These are phyloP conservation scores for Pseudoturritis turrita DNA, from an alignment of 345 rosid species.

Conservation along the genomic window DNA sequence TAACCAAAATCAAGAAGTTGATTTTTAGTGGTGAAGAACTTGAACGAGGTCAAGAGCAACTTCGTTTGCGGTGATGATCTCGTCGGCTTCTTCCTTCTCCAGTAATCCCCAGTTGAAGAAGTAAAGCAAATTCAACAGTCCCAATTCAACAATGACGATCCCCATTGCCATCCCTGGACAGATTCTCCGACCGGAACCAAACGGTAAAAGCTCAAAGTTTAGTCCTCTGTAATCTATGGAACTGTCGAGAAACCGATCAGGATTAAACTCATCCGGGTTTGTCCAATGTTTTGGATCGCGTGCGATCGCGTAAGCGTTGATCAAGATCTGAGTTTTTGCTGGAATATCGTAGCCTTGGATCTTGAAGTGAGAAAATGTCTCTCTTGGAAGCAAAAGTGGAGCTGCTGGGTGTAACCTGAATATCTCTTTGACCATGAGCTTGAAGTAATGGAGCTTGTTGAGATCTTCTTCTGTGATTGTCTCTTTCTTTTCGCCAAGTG, in stretches of 20 bases:
- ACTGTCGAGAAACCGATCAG: slow-evolving; percentile 11
- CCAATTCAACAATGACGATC: not conserved
- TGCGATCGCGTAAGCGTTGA: slow-evolving; percentile 47
- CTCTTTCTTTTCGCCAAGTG: slow-evolving; percentile 10
- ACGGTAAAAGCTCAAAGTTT: slow-evolving; percentile 22
- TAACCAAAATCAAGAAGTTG: too few species aligned
- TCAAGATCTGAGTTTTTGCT: slow-evolving; percentile 29
- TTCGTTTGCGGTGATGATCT: not conserved
- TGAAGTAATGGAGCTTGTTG: slow-evolving; percentile 36
- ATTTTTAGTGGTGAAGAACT: slow-evolving; percentile 6
- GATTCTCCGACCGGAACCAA: slow-evolving; percentile 22
- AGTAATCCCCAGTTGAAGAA: slow-evolving; percentile 13
- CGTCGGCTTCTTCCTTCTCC: not conserved
- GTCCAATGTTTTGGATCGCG: slow-evolving; percentile 44
- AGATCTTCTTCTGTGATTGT: slow-evolving; percentile 31
- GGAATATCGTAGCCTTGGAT: slow-evolving; percentile 41
- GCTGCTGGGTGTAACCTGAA: slow-evolving; percentile 55
- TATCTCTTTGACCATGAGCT: slow-evolving; percentile 44
- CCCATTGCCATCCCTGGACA: slow-evolving; percentile 21
- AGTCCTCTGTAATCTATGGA: slow-evolving; percentile 1
- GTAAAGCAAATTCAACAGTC: slow-evolving; percentile 6
- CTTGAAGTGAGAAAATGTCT: slow-evolving; percentile 30
- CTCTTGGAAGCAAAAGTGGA: slow-evolving; percentile 42
- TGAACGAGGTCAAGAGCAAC: slow-evolving; percentile 15
- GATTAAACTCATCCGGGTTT: slow-evolving; percentile 19